Percentiles rank a stretch among this genome's conserved stretches.
Evolutionary conservation across 31 red algal species (phyloP).

Genomic region (Odonthalia washingtoniensis): DNA sequence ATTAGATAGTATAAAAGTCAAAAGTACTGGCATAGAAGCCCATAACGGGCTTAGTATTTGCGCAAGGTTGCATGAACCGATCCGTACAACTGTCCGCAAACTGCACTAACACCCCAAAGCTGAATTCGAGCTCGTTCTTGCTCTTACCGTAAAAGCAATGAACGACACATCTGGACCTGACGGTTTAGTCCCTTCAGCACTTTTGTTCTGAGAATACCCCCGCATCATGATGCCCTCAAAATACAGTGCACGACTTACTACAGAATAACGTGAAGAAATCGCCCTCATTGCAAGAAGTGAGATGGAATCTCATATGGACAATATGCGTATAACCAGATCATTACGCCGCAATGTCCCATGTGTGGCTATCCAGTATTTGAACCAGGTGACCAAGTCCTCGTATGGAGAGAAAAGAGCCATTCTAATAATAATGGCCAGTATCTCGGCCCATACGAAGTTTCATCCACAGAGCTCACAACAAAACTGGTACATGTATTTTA

Average conservation of each 20-base stretch:
- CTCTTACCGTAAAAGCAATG: conserved; percentile 26
- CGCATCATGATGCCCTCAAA: no score
- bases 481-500: no score
- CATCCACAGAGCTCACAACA: no score
- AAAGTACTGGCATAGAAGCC: conserved; percentile 28
- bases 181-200: conserved; percentile 34
- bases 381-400: not conserved
- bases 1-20: conserved; percentile 1
- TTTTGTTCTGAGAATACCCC: conserved; percentile 37
- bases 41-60: conserved; percentile 24
- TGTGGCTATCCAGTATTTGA: not conserved
- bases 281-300: not conserved
- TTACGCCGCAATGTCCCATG: not conserved
- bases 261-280: not conserved
- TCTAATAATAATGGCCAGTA: conserved; percentile 6
- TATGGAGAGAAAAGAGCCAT: conserved; percentile 9
- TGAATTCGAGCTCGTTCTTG: not conserved
- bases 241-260: not conserved
- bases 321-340: not conserved
- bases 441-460: not conserved
- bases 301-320: not conserved
- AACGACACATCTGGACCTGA: conserved; percentile 42
- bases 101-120: conserved; percentile 19
- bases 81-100: conserved; percentile 45
- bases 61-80: conserved; percentile 28